These are phyloP conservation scores for Akanthomyces dipterigenus DNA, from an alignment of 2,329 filamentous ascomycete species.

Conservation along the genomic window DNA sequence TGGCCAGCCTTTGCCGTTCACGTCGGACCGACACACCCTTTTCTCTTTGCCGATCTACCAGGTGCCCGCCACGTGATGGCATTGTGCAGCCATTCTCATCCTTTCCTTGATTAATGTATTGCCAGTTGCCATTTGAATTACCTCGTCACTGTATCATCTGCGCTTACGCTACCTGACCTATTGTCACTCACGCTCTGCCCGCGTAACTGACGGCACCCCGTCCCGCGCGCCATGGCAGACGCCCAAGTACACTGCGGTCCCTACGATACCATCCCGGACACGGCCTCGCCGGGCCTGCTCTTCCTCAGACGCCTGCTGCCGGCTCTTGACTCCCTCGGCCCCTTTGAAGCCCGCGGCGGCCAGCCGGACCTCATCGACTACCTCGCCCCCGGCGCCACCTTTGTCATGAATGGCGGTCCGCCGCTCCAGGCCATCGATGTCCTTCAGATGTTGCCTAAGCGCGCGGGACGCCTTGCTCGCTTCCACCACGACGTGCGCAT, in stretches of 20 bases:
- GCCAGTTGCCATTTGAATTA: too few species aligned
- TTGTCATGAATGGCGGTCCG: conserved; percentile 12
- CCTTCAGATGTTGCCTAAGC: conserved; percentile 12
- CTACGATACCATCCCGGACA: conserved; percentile 2
- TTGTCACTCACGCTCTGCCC: not conserved
- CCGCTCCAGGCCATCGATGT: conserved; percentile 7
- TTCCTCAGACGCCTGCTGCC: conserved; percentile 14
- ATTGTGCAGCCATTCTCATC: not conserved
- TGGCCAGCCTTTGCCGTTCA: too few species aligned
- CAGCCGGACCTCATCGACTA: not conserved
- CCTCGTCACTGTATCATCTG: too few species aligned
- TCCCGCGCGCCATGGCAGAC: conserved; percentile 4
- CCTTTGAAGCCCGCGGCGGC: conserved; percentile 5
- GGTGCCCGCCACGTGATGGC: not conserved
- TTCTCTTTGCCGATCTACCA: not conserved
- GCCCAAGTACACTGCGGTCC: conserved; percentile 9
- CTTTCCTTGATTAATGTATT: not conserved
- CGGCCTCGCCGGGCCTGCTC: conserved; percentile 13
- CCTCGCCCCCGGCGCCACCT: conserved; percentile 13
- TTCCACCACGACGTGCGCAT: conserved; percentile 12
- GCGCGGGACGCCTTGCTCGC: not conserved
- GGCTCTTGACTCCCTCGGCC: conserved; percentile 14
- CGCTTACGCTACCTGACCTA: not conserved
- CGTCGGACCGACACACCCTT: not conserved
- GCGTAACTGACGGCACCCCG: not conserved